phyloP scores from a whole-genome alignment of 2,329 filamentous ascomycete genomes.

The Amauroascus verrucosus region DNA sequence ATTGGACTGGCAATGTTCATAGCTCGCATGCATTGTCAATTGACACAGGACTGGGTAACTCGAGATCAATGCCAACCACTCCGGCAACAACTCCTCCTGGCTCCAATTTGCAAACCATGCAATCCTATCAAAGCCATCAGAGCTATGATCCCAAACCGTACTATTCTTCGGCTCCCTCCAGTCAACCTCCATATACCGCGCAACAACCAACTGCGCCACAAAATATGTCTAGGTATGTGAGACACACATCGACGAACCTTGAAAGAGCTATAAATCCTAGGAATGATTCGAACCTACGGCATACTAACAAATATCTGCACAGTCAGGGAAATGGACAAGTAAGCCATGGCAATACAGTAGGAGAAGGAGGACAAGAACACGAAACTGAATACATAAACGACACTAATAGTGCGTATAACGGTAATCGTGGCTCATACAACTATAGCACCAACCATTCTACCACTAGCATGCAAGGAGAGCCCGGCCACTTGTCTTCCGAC shows the following conservation, averaged over 20 bases:
- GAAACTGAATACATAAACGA: conserved; percentile 72
- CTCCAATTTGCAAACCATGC: conserved; percentile 64
- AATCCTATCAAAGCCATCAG: conserved; percentile 60
- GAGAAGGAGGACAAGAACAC: conserved; percentile 58
- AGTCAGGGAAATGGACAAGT: conserved; percentile 47
- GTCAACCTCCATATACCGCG: conserved; percentile 58
- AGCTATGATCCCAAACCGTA: conserved; percentile 71
- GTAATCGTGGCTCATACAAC: conserved; percentile 63
- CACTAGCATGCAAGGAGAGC: conserved; percentile 57
- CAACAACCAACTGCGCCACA: conserved; percentile 51
- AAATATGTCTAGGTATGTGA: conserved; percentile 59
- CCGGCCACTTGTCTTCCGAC: conserved; percentile 67
- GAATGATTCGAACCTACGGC: conserved; percentile 55
- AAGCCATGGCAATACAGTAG: conserved; percentile 47
- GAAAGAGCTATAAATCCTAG: conserved; percentile 26
- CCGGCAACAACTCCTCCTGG: conserved; percentile 84
- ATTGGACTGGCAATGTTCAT: conserved; percentile 58
- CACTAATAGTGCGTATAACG: conserved; percentile 59
- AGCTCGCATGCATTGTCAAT: conserved; percentile 65
- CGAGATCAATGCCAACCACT: conserved; percentile 81
- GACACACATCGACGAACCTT: conserved; percentile 48
- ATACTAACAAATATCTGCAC: conserved; percentile 54
- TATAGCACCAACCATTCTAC: conserved; percentile 60
- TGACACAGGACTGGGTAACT: conserved; percentile 65
- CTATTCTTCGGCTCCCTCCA: conserved; percentile 60